Conservation (phyloP, 2,329 filamentous ascomycete genomes). For the Coniochaeta ligniaria region DNA sequence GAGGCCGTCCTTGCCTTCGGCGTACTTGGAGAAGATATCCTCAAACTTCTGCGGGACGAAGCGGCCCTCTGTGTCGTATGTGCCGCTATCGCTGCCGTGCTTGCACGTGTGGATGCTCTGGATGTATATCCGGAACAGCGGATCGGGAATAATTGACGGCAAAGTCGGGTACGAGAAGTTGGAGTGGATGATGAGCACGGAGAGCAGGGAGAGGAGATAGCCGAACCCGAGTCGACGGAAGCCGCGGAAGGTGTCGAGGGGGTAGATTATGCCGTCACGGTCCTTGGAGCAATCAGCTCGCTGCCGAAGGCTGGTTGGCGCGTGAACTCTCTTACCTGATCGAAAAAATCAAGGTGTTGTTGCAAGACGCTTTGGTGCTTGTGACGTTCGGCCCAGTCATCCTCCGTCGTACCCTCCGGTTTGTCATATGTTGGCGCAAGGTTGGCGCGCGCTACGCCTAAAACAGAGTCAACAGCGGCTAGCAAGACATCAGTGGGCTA, state of each 20-base stretch:
- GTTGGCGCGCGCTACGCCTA: conserved; percentile 11
- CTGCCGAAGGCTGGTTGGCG: background rate
- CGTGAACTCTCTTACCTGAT: conserved; percentile 11
- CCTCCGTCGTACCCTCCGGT: conserved; percentile 7
- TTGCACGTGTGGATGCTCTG: conserved; percentile 32
- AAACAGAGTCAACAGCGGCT: background rate
- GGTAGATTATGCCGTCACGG: conserved; percentile 29
- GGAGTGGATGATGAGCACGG: conserved; percentile 30
- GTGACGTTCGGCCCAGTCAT: background rate
- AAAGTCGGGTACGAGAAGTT: conserved; percentile 38
- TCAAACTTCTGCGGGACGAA: conserved; percentile 43
- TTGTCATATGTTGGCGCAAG: conserved; percentile 7
- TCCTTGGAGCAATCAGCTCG: conserved; percentile 14
- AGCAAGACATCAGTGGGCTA: background rate
- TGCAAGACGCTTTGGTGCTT: conserved; percentile 24
- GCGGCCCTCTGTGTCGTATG: conserved; percentile 39
- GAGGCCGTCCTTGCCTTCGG: conserved; percentile 26
- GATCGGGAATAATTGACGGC: conserved; percentile 27
- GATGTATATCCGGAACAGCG: conserved; percentile 28
- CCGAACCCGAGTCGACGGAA: conserved; percentile 32
- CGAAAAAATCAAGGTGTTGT: conserved; percentile 33
- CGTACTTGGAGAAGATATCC: conserved; percentile 42
- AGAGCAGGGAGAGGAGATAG: conserved; percentile 28
- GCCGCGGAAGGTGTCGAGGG: conserved; percentile 28
- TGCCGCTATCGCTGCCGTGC: conserved; percentile 37